Evolutionary conservation across 2,329 filamentous ascomycete species (phyloP), one percentile per base, ranked within the genome.

Genomic region (Clarireedia sp.): DNA sequence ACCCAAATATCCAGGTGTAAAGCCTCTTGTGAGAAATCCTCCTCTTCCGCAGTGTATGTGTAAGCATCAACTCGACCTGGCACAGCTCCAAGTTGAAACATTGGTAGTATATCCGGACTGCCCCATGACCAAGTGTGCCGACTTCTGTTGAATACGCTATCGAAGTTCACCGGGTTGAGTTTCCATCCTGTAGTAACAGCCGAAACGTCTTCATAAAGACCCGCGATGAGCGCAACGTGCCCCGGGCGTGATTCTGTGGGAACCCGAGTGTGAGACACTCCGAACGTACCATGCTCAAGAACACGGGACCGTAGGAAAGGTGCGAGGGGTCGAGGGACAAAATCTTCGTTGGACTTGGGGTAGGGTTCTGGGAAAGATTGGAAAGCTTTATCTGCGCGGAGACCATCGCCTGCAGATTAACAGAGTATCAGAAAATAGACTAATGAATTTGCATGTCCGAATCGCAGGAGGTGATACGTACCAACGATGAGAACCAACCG

Each of bases 51-150:
- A 9, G 80, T 82, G 68, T 99, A 99, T 57, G 79, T 89, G 61
- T 86, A 86, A n/a, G 89, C 86, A 70, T 96, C 89, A 1, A 99
- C 88, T 60, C 87, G 80, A 7, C 92, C 91, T 0, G 89, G 87
- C 9, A 89, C 83, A 23, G 94, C 92, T n/a, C 94, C 94, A 56
- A 90, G 81, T 68, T 95, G 85, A 69, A 99, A 99, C 94, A 99
- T 99, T 54, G 89, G 89, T 62, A 99, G 73, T 66, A 99, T 99
- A 72, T 99, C 94, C 1, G 94, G 94, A 67, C 91, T 96, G 2
- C 94, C 94, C 94, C 94, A 99, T 71, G 91, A 96, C 94, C 94
- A 99, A 7, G 95, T 99, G 73, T 99, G 95, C 46, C 86, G 79
- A 68, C 92, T 97, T 60, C 89, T 83, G 70, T 99, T 99, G 80